These are phyloP conservation scores for Moesziomyces globuligerus DNA, from an alignment of 1,284 basidiomycete species.

Conservation along the genomic window DNA sequence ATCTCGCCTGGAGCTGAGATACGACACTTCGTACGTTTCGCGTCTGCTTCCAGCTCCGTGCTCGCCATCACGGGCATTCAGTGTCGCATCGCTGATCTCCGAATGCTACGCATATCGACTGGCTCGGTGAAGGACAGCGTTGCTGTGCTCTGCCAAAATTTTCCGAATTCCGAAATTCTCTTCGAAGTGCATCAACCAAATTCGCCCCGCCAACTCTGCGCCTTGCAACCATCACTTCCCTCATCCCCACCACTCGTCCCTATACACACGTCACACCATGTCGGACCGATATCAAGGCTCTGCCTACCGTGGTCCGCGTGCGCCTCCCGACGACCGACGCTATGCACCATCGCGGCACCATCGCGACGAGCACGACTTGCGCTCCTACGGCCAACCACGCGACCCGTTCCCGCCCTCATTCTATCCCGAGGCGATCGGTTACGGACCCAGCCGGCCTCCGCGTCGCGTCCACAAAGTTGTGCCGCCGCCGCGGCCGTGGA, in stretches of 20 bases:
- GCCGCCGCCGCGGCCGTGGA: conserved; percentile 39
- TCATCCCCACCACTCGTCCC: background rate
- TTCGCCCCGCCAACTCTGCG: background rate
- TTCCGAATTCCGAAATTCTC: no score
- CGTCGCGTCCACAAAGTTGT: conserved; percentile 34
- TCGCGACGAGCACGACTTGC: conserved; percentile 19
- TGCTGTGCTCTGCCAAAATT: no score
- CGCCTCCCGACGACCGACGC: conserved; percentile 26
- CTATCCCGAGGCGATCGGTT: conserved; percentile 22
- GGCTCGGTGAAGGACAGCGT: no score
- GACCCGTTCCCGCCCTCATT: conserved; percentile 22
- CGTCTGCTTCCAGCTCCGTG: no score
- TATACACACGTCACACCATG: conserved; percentile 4
- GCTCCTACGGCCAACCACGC: conserved; percentile 12
- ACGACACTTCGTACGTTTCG: no score
- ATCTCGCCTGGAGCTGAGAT: no score
- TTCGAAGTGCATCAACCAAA: no score
- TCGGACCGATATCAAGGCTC: conserved; percentile 34
- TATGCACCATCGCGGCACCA: conserved; percentile 10
- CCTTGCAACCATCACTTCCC: background rate
- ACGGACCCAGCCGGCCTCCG: conserved; percentile 4
- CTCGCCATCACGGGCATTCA: no score
- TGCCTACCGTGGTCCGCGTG: conserved; percentile 16
- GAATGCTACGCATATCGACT: no score
- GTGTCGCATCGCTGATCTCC: no score